These are phyloP conservation scores for Mesostigma viride DNA, from an alignment of 139 green algal genomes.

Conservation along the genomic window DNA sequence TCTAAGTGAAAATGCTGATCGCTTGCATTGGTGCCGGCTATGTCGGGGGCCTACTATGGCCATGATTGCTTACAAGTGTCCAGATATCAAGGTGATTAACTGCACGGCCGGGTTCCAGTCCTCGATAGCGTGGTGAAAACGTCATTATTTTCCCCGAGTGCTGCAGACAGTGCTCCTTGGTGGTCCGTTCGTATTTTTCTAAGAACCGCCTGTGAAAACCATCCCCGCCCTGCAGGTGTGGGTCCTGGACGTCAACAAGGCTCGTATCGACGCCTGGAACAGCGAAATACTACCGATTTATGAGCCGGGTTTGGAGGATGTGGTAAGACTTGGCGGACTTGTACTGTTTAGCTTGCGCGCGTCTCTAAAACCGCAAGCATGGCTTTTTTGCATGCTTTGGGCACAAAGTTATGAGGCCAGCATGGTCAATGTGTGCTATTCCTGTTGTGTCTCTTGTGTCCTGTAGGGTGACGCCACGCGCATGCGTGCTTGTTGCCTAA, in stretches of 20 bases:
- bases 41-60: slow-evolving; percentile 85
- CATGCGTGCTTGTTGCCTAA: too few species aligned
- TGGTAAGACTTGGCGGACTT: slow-evolving; percentile 34
- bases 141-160: not conserved
- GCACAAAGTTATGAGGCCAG: too few species aligned
- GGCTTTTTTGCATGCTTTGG: too few species aligned
- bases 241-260: slow-evolving; percentile 85
- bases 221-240: slow-evolving; percentile 50
- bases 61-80: slow-evolving; percentile 89
- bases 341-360: not conserved
- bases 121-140: not conserved
- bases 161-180: not conserved
- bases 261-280: slow-evolving; percentile 86
- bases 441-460: too few species aligned
- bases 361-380: too few species aligned
- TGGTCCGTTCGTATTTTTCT: not conserved
- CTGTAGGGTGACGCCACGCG: too few species aligned
- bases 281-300: slow-evolving; percentile 94
- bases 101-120: not conserved
- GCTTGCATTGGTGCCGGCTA: slow-evolving; percentile 44
- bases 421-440: too few species aligned
- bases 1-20: slow-evolving; percentile 29
- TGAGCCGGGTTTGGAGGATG: slow-evolving; percentile 89
- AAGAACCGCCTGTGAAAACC: not conserved
- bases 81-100: slow-evolving; percentile 53